These are phyloP conservation scores for Penicillium psychrosexuale DNA, from an alignment of 2,329 filamentous ascomycete species.

Conservation along the genomic window DNA sequence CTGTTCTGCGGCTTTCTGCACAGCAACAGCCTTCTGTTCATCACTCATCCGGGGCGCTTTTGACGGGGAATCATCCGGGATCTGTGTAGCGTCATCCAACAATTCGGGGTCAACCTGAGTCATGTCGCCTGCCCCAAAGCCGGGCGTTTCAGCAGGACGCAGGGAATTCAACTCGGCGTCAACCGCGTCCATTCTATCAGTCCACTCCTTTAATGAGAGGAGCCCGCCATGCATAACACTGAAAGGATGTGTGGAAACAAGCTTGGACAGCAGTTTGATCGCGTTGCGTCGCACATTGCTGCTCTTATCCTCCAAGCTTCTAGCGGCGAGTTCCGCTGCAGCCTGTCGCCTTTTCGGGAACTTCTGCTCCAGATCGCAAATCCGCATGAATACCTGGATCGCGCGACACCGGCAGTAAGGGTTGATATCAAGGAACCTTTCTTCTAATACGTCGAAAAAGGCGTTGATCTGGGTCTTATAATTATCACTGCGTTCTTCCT, in stretches of 20 bases:
- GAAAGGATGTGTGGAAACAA: slow-evolving; percentile 94
- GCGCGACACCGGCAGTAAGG: slow-evolving; percentile 90
- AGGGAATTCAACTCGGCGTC: slow-evolving; percentile 78
- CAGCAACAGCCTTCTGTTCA: slow-evolving; percentile 68
- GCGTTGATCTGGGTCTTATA: slow-evolving; percentile 93
- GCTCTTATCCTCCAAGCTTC: slow-evolving; percentile 94
- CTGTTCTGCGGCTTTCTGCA: slow-evolving; percentile 79
- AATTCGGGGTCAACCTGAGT: slow-evolving; percentile 74
- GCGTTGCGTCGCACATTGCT: slow-evolving; percentile 95
- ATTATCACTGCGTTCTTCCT: slow-evolving; percentile 87
- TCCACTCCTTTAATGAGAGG: slow-evolving; percentile 82
- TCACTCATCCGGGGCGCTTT: slow-evolving; percentile 70
- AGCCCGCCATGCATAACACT: slow-evolving; percentile 86
- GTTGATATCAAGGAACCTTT: slow-evolving; percentile 93
- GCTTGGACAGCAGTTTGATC: slow-evolving; percentile 81
- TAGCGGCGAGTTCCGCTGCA: slow-evolving; percentile 79
- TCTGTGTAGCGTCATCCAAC: slow-evolving; percentile 82
- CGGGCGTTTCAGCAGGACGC: slow-evolving; percentile 70
- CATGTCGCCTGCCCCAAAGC: slow-evolving; percentile 63
- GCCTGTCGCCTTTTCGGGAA: slow-evolving; percentile 88
- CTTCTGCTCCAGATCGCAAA: slow-evolving; percentile 94
- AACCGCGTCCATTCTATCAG: slow-evolving; percentile 73
- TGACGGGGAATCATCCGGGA: slow-evolving; percentile 63
- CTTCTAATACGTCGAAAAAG: slow-evolving; percentile 94
- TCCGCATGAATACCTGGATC: slow-evolving; percentile 86